A percentile compares a stretch with the other conserved stretches of the same genome.
phyloP scores from a whole-genome alignment of 352 stramenopile species.

The Phytophthora fragariae region DNA sequence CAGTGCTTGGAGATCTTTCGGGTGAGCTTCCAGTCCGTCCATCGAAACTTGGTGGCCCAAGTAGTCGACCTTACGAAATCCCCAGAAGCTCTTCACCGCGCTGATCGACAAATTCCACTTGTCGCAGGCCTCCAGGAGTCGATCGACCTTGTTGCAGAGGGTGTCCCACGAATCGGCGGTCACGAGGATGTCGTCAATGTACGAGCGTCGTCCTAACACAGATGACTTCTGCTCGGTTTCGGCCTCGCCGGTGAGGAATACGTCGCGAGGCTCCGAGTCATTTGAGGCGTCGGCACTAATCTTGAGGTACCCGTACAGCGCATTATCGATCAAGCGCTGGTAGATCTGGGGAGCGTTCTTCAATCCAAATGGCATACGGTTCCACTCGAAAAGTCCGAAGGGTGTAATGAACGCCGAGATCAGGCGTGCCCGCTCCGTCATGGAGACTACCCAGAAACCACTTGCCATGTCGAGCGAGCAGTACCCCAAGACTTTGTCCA shows the following conservation, averaged over 20 bases:
- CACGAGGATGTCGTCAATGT: slow-evolving; percentile 42
- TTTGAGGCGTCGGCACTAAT: no score
- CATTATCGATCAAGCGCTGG: slow-evolving; percentile 1
- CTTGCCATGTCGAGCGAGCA: slow-evolving; percentile 30
- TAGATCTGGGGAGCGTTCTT: slow-evolving; percentile 36
- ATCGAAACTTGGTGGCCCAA: slow-evolving; percentile 11
- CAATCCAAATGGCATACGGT: slow-evolving; percentile 20
- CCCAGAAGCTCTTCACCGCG: slow-evolving; percentile 34
- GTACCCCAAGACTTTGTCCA: slow-evolving; percentile 26
- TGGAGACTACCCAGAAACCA: slow-evolving; percentile 22
- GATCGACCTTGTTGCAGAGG: slow-evolving; percentile 6
- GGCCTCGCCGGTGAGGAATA: no score
- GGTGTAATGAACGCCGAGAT: slow-evolving; percentile 13
- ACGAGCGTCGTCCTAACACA: slow-evolving; percentile 25
- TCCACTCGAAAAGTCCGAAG: slow-evolving; percentile 18
- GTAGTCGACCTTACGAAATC: slow-evolving; percentile 22
- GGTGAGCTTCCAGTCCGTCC: slow-evolving; percentile 11
- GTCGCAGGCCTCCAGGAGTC: slow-evolving; percentile 22
- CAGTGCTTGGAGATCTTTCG: slow-evolving; percentile 17
- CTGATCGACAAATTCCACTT: slow-evolving; percentile 39
- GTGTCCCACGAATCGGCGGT: slow-evolving; percentile 16
- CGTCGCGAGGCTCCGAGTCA: no score
- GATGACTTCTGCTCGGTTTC: neutral
- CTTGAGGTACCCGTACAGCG: no score
- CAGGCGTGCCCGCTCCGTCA: slow-evolving; percentile 13